phyloP scores from a whole-genome alignment of 2,329 filamentous ascomycete species.

The Curvularia sp. region DNA sequence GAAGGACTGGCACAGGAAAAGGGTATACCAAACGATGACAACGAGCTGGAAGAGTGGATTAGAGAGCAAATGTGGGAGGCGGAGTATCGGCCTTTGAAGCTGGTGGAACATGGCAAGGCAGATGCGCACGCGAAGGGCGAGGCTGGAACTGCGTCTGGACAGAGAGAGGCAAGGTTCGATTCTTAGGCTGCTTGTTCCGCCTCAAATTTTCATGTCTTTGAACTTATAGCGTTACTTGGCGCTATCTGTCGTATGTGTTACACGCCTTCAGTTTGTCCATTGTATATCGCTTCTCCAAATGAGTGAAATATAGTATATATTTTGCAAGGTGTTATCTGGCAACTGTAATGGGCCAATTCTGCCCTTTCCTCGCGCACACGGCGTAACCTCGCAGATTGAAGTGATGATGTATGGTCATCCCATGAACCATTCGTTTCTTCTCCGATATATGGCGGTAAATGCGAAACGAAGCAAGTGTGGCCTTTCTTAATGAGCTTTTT shows the following conservation, averaged over 20 bases:
- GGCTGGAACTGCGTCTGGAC: constrained; percentile 52
- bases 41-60: constrained; percentile 73
- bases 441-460: not conserved
- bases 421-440: not conserved
- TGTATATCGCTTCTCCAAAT: not conserved
- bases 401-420: not conserved
- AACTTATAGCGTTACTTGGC: not conserved
- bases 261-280: not conserved
- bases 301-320: not conserved
- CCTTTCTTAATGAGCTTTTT: not conserved
- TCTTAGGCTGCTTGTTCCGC: not conserved
- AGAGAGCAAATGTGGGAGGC: constrained; percentile 81
- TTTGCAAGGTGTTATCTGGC: not conserved
- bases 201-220: not conserved
- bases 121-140: constrained; percentile 67
- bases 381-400: not conserved
- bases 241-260: not conserved
- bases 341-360: not conserved
- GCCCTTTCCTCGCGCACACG: not conserved
- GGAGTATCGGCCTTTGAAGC: constrained; percentile 68
- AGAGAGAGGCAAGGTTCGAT: constrained; percentile 29
- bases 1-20: constrained; percentile 71
- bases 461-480: not conserved
- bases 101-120: constrained; percentile 60
- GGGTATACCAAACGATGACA: constrained; percentile 66